phyloP scores from a whole-genome alignment of 306 rosid genomes.

The Betula pendula region DNA sequence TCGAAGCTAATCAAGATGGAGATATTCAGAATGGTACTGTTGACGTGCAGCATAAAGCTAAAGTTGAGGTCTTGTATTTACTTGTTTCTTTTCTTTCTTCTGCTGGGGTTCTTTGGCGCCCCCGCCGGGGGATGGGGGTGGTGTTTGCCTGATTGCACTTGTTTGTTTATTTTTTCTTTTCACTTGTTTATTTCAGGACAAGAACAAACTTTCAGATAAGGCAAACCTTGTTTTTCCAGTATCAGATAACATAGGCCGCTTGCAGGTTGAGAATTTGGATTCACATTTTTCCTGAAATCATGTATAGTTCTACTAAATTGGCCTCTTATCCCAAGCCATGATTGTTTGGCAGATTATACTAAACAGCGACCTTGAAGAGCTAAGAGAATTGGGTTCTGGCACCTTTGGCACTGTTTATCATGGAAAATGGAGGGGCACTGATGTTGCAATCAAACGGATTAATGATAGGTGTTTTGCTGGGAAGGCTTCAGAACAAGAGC shows the following conservation, averaged over 20 bases:
- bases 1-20: conserved; percentile 35
- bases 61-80: conserved; percentile 44
- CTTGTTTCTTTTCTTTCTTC: conserved; percentile 6
- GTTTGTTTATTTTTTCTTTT: conserved; percentile 5
- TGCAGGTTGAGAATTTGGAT: conserved; percentile 64
- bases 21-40: conserved; percentile 34
- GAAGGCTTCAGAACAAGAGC: conserved; percentile 89
- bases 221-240: conserved; percentile 61
- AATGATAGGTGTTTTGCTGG: conserved; percentile 92
- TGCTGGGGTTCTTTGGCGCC: background rate
- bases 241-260: conserved; percentile 58
- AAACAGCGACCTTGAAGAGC: conserved; percentile 84
- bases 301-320: conserved; percentile 22
- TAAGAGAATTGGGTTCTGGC: conserved; percentile 79
- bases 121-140: background rate
- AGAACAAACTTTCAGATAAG: conserved; percentile 50
- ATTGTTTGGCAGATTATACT: conserved; percentile 59
- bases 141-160: background rate
- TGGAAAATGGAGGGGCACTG: conserved; percentile 97
- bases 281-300: conserved; percentile 12
- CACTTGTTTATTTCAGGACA: conserved; percentile 46
- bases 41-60: conserved; percentile 31
- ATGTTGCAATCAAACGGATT: conserved; percentile 90
- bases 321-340: conserved; percentile 12
- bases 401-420: conserved; percentile 93